Evolutionary conservation across 2,329 filamentous ascomycete species (phyloP).

Genomic region (Triangularia verruculosa): DNA sequence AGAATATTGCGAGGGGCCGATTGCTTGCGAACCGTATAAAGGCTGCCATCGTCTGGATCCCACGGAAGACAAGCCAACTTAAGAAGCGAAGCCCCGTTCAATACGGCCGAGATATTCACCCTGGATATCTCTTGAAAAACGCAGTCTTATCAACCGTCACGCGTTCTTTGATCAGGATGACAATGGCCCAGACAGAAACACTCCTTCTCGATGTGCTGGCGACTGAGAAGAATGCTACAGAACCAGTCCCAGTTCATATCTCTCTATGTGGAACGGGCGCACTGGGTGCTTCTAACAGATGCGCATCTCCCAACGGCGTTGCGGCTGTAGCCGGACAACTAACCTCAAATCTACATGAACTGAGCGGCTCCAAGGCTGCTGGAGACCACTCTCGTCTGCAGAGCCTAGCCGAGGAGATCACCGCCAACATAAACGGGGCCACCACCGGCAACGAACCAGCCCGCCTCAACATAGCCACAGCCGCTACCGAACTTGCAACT

Average conservation of each 20-base stretch:
- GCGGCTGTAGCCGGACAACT: neutral
- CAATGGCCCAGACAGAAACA: neutral
- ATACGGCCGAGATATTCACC: too few relatives aligned
- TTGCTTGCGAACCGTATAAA: too few relatives aligned
- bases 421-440: slow-evolving; percentile 5
- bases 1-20: too few relatives aligned
- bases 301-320: neutral
- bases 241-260: neutral
- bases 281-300: neutral
- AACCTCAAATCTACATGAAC: neutral
- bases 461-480: slow-evolving; percentile 16
- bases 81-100: too few relatives aligned
- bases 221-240: neutral
- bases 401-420: slow-evolving; percentile 15
- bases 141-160: too few relatives aligned
- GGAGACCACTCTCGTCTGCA: slow-evolving; percentile 6
- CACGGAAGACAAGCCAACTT: too few relatives aligned
- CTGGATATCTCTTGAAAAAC: too few relatives aligned
- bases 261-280: neutral
- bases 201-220: neutral
- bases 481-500: slow-evolving; percentile 19
- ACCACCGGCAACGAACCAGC: slow-evolving; percentile 1
- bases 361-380: neutral
- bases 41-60: too few relatives aligned
- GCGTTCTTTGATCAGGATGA: too few relatives aligned